Evolutionary conservation across 805 yeast species (phyloP).

Genomic region (Schwanniomyces vanrijiae): DNA sequence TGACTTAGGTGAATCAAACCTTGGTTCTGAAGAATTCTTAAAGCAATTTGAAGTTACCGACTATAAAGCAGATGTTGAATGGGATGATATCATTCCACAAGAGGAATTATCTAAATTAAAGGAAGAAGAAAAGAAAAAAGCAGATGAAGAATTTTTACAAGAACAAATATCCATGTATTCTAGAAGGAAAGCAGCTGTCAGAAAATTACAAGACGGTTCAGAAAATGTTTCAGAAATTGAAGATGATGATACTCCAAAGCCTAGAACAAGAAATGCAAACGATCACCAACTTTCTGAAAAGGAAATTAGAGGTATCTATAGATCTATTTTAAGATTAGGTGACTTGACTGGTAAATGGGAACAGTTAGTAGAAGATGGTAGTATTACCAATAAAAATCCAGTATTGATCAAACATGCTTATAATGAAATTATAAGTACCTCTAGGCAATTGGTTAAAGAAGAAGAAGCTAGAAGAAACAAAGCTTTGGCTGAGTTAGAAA

Average conservation of each 20-base stretch:
- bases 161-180: constrained; percentile 88
- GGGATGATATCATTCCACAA: constrained; percentile 99
- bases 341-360: constrained; percentile 78
- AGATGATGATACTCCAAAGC: constrained; percentile 35
- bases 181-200: constrained; percentile 74
- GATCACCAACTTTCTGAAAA: constrained; percentile 69
- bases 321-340: constrained; percentile 80
- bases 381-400: constrained; percentile 80
- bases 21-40: constrained; percentile 97
- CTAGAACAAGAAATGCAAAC: constrained; percentile 35
- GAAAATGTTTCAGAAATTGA: constrained; percentile 39
- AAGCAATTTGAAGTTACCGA: constrained; percentile 98
- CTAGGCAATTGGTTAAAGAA: constrained; percentile 58
- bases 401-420: constrained; percentile 74
- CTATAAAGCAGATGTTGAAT: constrained; percentile 95
- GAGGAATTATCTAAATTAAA: constrained; percentile 86
- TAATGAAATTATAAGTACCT: constrained; percentile 63
- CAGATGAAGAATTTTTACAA: constrained; percentile 82
- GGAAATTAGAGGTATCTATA: constrained; percentile 82
- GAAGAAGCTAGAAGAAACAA: constrained; percentile 66
- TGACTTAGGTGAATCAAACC: constrained; percentile 93
- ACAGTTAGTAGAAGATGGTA: constrained; percentile 84
- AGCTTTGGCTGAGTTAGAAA: constrained; percentile 58
- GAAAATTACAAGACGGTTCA: constrained; percentile 45
- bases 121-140: constrained; percentile 83